These are phyloP conservation scores for Dactylis glomerata DNA, from an alignment of 176 grass and related monocot genomes.

Conservation along the genomic window DNA sequence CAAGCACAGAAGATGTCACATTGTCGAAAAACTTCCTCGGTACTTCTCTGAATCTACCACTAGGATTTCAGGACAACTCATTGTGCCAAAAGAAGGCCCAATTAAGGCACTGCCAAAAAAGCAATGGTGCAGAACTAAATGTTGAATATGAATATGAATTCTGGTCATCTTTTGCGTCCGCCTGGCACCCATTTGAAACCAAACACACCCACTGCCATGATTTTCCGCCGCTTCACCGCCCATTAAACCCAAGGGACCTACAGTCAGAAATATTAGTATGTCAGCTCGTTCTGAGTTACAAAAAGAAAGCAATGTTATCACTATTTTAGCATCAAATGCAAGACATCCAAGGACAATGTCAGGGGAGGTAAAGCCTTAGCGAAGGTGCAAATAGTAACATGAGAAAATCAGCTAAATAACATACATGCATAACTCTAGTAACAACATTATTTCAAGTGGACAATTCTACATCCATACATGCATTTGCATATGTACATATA, in stretches of 20 bases:
- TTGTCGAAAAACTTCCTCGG: conserved; percentile 33
- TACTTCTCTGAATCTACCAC: conserved; percentile 5
- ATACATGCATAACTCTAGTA: neutral
- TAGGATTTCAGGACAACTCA: conserved; percentile 31
- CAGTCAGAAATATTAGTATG: conserved; percentile 3
- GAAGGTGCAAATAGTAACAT: neutral
- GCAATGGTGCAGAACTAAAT: conserved; percentile 48
- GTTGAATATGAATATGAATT: conserved; percentile 46
- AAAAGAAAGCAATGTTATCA: neutral
- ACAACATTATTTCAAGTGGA: neutral
- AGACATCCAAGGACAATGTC: neutral
- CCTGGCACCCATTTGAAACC: neutral
- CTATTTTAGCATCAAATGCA: neutral
- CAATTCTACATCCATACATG: neutral
- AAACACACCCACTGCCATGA: conserved; percentile 20
- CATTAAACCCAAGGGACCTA: conserved; percentile 16
- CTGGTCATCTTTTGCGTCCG: conserved; percentile 17
- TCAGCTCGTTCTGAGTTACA: neutral
- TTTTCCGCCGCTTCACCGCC: neutral
- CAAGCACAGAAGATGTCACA: conserved; percentile 20
- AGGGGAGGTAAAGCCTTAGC: neutral
- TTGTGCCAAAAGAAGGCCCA: conserved; percentile 20
- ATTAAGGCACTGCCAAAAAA: neutral
- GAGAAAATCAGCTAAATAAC: neutral
- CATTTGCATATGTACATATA: too few species aligned